Evolutionary conservation across 257 asterid genomes (phyloP).

Genomic region (Lavandula angustifolia): DNA sequence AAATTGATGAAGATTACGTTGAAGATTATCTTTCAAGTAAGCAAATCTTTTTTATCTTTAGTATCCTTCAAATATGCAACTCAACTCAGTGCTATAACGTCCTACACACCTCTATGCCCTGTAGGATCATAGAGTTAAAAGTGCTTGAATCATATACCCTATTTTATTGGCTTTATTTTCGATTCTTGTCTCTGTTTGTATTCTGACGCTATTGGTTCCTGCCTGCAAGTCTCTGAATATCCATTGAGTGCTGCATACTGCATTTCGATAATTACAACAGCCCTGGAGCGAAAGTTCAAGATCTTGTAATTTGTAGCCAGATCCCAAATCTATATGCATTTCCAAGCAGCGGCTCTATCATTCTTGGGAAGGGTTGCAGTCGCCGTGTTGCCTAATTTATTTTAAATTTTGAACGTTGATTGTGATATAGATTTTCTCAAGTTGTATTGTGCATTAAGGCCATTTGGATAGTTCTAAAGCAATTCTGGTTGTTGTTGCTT

Average conservation of each 20-base stretch:
- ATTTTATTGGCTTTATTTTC: not conserved
- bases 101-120: no score
- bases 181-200: not conserved
- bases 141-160: not conserved
- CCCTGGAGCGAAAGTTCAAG: conserved; percentile 76
- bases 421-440: conserved; percentile 13
- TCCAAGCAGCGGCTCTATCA: not conserved
- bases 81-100: not conserved
- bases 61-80: not conserved
- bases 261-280: conserved; percentile 68
- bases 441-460: conserved; percentile 12
- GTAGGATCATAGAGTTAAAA: not conserved
- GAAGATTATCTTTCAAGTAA: conserved; percentile 83
- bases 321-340: not conserved
- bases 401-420: conserved; percentile 1
- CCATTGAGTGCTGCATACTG: conserved; percentile 90
- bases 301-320: conserved; percentile 45
- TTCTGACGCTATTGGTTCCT: conserved; percentile 22
- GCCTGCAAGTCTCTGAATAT: conserved; percentile 81
- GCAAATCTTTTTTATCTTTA: conserved; percentile 23
- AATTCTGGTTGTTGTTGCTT: not conserved
- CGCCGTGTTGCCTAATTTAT: conserved; percentile 1
- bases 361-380: conserved; percentile 21
- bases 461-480: conserved; percentile 2
- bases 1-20: conserved; percentile 66